These are phyloP conservation scores for Manihot esculenta DNA, from an alignment of 441 rosid genomes.

Conservation along the genomic window DNA sequence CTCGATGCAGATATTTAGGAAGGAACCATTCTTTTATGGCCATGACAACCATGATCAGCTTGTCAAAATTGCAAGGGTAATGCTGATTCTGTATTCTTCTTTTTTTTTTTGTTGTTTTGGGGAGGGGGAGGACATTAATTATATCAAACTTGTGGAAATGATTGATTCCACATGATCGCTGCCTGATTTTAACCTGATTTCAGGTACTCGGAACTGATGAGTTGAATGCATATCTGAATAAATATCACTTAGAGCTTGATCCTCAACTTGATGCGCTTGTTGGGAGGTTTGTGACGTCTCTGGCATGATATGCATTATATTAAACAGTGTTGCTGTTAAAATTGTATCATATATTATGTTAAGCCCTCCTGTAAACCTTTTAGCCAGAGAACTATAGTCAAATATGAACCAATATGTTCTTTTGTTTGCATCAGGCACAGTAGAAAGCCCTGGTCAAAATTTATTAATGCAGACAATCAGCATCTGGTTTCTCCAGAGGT, in stretches of 20 bases:
- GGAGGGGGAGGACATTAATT: no score
- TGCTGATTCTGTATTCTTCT: no score
- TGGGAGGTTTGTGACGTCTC: slow-evolving; percentile 56
- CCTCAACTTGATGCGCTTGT: slow-evolving; percentile 91
- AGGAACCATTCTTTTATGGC: slow-evolving; percentile 96
- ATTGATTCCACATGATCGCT: background rate
- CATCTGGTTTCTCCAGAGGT: slow-evolving; percentile 91
- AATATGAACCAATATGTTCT: slow-evolving; percentile 1
- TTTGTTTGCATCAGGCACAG: slow-evolving; percentile 63
- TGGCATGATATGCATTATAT: background rate
- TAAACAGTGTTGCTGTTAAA: background rate
- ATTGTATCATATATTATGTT: background rate
- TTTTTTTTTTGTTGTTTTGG: no score
- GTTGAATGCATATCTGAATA: slow-evolving; percentile 76
- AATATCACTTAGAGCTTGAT: slow-evolving; percentile 87
- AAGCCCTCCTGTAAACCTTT: no score
- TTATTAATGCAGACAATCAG: slow-evolving; percentile 82
- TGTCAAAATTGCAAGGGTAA: slow-evolving; percentile 93
- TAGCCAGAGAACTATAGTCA: background rate
- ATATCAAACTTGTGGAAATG: background rate
- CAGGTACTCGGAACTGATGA: slow-evolving; percentile 97
- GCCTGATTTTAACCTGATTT: slow-evolving; percentile 24
- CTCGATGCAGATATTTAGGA: slow-evolving; percentile 68
- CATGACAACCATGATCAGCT: slow-evolving; percentile 98
- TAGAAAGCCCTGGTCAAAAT: slow-evolving; percentile 89